phyloP scores from a whole-genome alignment of 2,329 filamentous ascomycete species.

The Talaromyces sp. region DNA sequence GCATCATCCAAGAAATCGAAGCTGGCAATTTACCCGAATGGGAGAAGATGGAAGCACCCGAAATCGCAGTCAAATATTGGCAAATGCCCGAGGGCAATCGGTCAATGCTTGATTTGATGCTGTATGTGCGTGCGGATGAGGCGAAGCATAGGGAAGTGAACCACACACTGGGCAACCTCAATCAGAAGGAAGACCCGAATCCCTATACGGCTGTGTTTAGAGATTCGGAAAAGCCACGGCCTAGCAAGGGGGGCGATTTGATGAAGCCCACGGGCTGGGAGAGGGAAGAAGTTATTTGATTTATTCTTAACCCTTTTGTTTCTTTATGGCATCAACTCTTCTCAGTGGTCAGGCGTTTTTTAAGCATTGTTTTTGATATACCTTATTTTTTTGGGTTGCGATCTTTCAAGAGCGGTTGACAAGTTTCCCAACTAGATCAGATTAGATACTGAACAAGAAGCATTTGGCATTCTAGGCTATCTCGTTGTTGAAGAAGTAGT shows the following conservation, averaged over 20 bases:
- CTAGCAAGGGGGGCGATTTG: conserved; percentile 64
- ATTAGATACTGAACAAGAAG: not conserved
- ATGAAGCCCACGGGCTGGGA: conserved; percentile 76
- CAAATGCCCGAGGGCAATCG: conserved; percentile 81
- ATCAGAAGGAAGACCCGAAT: conserved; percentile 84
- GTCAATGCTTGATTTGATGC: conserved; percentile 80
- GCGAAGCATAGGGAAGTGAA: conserved; percentile 92
- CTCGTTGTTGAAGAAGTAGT: not conserved
- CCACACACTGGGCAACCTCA: conserved; percentile 85
- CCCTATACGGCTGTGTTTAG: conserved; percentile 85
- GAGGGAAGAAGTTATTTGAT: conserved; percentile 69
- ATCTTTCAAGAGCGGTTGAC: not conserved
- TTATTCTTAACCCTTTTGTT: not conserved
- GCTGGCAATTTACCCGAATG: conserved; percentile 79
- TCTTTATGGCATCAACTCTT: not conserved
- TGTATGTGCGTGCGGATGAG: conserved; percentile 89
- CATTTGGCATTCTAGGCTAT: not conserved
- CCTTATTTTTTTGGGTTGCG: not conserved
- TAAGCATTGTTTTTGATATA: not conserved
- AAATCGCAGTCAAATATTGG: conserved; percentile 91
- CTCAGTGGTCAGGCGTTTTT: not conserved
- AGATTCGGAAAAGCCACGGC: conserved; percentile 64
- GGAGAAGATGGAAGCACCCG: conserved; percentile 74
- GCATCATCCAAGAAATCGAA: conserved; percentile 83
- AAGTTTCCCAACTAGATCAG: not conserved